Base-by-base conservation (phyloP, 257 asterid species). In the Nicotiana obtusifolia region DNA sequence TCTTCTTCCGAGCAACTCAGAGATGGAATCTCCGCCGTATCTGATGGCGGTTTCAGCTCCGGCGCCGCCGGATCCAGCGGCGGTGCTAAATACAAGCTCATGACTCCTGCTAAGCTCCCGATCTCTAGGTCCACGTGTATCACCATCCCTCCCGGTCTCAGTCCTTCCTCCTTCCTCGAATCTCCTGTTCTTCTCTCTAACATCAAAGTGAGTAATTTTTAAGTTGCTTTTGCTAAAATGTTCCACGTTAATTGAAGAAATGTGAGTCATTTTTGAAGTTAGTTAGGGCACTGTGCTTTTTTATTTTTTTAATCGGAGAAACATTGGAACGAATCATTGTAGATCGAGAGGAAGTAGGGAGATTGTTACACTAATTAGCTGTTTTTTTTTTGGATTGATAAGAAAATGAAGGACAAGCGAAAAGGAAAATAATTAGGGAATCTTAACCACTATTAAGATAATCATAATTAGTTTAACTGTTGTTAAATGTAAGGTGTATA, bases 41-140 rank as follows among this genome's bases (percentile, higher is more conserved):
- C 22, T 6, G 67, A 78, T 4, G 20, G 80, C 3, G 47, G 31
- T 41, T 71, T 81, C 31, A 28, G 30, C 10, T 54, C 30, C 71
- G 49, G 30, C 28, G 69, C 17, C 78, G 84, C 24, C 9, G 62
- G 78, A 73, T 73, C 61, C 41, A 73, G 49, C 41, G 62, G 80
- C 65, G 87, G 83, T 78, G 99, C 98, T 78, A 88, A 87, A 87
- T 96, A 94, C 88, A 91, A 94, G 80, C 97, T 96, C 78, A 88
- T 94, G 97, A 93, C 98, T 52, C 99, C 99, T 80, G 97, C 97
- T 15, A 93, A 93, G 94, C 98, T 96, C 83, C 98, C 99, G 94
- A 96, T 96, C 93, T 89, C 97, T 77, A 91, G 98, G 97, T 94
- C 99, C 0, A 77, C 97, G 65, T 89, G 93, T 83, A 89, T 96